Base-by-base conservation (phyloP, 768 basidiomycete genomes). In the Amanita pallidorosea region DNA sequence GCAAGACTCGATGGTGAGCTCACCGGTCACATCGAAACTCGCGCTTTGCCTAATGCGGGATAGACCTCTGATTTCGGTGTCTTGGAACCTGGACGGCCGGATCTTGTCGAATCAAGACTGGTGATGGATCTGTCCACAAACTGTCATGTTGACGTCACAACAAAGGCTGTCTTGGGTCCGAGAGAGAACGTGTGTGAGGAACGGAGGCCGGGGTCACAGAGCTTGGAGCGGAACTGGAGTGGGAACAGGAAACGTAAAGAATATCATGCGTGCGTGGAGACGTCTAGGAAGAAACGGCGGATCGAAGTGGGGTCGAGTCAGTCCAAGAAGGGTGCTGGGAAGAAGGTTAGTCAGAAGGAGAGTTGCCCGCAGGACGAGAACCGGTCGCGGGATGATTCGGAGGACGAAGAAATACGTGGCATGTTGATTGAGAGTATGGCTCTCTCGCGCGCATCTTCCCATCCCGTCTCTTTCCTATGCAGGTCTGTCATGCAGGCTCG, bases 401-500 rank as follows among this genome's bases (percentile, higher is more conserved):
- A 65, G 11, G 70, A 71, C 53, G 57, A 60, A 0, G 79, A 81
- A 56, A 61, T 84, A 20, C 73, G 72, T 45, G 85, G 85, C 2
- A 74, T 86, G 75, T 65, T 87, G 1, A 76, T 87, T 55, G 83
- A 86, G 67, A 73, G 74, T 34, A 71, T 88, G 63, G 85, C 83
- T 11, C 74, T 76, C n/a, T 81, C 84, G 3, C 78, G 85, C 18
- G 83, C 84, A 17, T 83, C 83, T 1, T 80, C 80, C 17, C 66
- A 85, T 55, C 71, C 83, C 17, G 68, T 74, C 2, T 72, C 76
- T 2, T 63, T 72, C 22, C 65, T 88, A 17, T 77, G 74, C 58
- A 72, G 69, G 53, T 65, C 70, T 42, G 67, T 84, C 22, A 71
- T 76, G 62, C 70, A 71, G 55, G 66, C 67, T 7, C 79, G 79